Base-by-base conservation (phyloP, 805 yeast species). In the Nakazawaea ambrosiae region DNA sequence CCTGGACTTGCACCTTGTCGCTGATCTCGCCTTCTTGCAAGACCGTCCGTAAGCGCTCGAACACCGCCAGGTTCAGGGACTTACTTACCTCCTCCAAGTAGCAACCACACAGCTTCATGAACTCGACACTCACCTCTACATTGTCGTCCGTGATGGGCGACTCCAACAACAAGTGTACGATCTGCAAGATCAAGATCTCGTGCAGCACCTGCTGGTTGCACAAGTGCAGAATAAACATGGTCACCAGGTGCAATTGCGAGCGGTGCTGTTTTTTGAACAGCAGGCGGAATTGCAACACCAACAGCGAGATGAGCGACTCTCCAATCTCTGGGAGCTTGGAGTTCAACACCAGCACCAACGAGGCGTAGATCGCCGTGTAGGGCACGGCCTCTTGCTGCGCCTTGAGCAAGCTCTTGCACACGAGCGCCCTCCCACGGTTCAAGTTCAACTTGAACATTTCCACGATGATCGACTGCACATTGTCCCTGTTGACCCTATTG, bases 241-340 rank as follows among this genome's bases (percentile, higher is more conserved):
- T 19, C 4, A 68, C 53, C 5, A 71, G 56, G 5, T 64, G 50
- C 34, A 81, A 71, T 4, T 53, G 45, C 0, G 49, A 44, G 41
- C 66, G 68, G 47, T 77, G 69, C 40, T 70, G 66, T 17, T 62
- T 50, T 46, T 64, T 61, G 54, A 63, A 79, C 1, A 69, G 68
- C 44, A 67, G 65, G 31, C 78, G 68, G 56, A 85, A 84, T 40
- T 68, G 77, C 3, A 77, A 48, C 1, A 81, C 60, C 20, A 80
- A 55, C 42, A 92, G 63, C 7, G 66, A 50, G 0, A 68, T 53
- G 23, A 83, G 44, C 4, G 80, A 53, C 39, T 70, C 70, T 2
- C 95, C 95, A 14, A 85, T 58, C 25, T 71, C 71, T 0, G 94
- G 92, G 3, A 84, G 53, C 45, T 80, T 74, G 4, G 82, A 69